Conservation (phyloP, 768 basidiomycete genomes). For the Russula lepida region DNA sequence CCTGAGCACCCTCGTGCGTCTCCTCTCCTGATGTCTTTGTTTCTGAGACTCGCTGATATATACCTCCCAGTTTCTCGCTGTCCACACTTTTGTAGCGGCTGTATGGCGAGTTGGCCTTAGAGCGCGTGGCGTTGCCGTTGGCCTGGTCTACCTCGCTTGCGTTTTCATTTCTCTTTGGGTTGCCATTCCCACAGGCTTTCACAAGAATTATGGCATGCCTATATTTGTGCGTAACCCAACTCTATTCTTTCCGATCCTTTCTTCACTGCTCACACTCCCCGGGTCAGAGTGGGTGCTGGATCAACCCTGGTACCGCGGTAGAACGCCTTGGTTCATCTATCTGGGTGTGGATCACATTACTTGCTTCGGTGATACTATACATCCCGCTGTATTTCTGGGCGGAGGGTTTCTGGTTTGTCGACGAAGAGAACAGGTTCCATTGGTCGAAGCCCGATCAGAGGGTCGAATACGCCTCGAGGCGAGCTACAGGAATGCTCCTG, state of each 20-base stretch:
- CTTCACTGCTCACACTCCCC: not conserved
- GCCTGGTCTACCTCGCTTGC: conserved; percentile 1
- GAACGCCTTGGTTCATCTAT: not conserved
- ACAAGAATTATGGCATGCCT: conserved; percentile 27
- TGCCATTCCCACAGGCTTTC: conserved; percentile 26
- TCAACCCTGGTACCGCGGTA: not conserved
- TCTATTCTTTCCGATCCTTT: not conserved
- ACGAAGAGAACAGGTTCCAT: no score
- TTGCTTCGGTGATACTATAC: no score
- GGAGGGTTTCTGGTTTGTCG: no score
- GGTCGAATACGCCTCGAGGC: no score
- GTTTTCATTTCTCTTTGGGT: conserved; percentile 29
- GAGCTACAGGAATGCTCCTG: no score
- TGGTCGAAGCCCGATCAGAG: no score
- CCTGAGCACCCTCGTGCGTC: no score
- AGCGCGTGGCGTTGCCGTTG: conserved; percentile 25
- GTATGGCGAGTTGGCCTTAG: conserved; percentile 31
- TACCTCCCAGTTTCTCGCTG: conserved; percentile 21
- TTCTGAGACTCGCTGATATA: conserved; percentile 20
- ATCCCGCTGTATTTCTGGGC: no score
- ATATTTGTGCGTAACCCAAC: conserved; percentile 26
- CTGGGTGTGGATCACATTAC: no score
- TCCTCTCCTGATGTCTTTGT: not conserved
- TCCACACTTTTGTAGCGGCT: conserved; percentile 31
- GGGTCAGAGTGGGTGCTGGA: not conserved